Base-by-base conservation (phyloP, 495 filamentous ascomycete genomes). In the Diplogelasinospora grovesii region DNA sequence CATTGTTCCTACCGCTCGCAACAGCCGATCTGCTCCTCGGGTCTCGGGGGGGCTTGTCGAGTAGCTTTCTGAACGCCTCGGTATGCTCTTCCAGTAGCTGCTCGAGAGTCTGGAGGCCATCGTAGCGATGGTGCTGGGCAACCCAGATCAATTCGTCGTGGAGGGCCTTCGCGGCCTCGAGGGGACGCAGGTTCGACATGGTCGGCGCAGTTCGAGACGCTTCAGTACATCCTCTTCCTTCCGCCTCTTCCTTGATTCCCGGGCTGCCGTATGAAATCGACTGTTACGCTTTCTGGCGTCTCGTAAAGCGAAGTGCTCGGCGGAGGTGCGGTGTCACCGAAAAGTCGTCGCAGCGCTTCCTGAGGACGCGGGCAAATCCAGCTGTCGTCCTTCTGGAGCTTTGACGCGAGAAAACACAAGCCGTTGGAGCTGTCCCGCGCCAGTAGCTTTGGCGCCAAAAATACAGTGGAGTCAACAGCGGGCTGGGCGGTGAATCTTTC, bases 121-220 rank as follows among this genome's bases (percentile, higher is more conserved):
- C 69, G 32, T 83, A 63, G 26, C 72, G 73, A n/a, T n/a, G n/a
- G 16, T 70, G 67, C 37, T 84, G 74, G 29, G 72, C 69, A 34
- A 89, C 66, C 32, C 79, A 77, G 45, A 79, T 63, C 36, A 95
- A 74, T 60, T 95, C 87, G 50, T 78, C 75, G 59, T 89, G 83
- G 33, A 95, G 73, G 60, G 73, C 80, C 59, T 82, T 78, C 45
- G 94, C 77, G 60, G 73, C 72, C 45, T 76, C 78, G 56, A 88
- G 69, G 40, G 68, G 73, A 52, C 75, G 73, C 41, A 71, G 57
- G 32, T 79, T 77, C 53, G 78, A 76, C 86, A 88, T 90, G 42
- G 48, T 63, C 36, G 53, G 32, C 38, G 39, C 44, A n/a, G n/a
- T n/a, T n/a, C n/a, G n/a, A n/a, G n/a, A n/a, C n/a, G n/a, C n/a